Percentiles rank a stretch among this genome's conserved stretches.
Conservation (phyloP, 805 yeast species). For the Metschnikowia gelsemii region DNA sequence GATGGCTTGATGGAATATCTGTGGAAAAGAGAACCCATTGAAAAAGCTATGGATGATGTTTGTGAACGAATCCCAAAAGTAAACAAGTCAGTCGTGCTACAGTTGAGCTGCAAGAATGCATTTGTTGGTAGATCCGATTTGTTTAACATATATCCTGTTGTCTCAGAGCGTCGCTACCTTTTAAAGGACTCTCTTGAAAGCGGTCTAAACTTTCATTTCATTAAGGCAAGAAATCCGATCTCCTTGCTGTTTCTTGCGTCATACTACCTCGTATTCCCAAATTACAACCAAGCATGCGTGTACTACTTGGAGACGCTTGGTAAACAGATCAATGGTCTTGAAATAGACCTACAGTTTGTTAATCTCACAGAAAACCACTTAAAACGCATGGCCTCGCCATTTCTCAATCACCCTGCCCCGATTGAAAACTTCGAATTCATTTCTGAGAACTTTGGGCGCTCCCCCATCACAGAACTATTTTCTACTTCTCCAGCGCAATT, state of each 20-base stretch:
- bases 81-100: slow-evolving; percentile 32
- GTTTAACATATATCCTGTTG: slow-evolving; percentile 35
- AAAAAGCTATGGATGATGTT: slow-evolving; percentile 26
- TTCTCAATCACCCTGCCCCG: slow-evolving; percentile 14
- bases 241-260: slow-evolving; percentile 46
- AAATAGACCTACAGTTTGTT: slow-evolving; percentile 47
- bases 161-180: slow-evolving; percentile 30
- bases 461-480: slow-evolving; percentile 9
- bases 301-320: slow-evolving; percentile 51
- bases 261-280: slow-evolving; percentile 54
- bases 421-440: slow-evolving; percentile 5
- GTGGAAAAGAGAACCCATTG: slow-evolving; percentile 33
- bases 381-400: slow-evolving; percentile 32
- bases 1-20: slow-evolving; percentile 31
- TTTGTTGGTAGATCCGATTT: slow-evolving; percentile 42
- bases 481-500: slow-evolving; percentile 8
- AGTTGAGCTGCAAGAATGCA: slow-evolving; percentile 39
- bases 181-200: slow-evolving; percentile 22
- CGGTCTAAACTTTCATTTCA: slow-evolving; percentile 38
- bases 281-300: slow-evolving; percentile 47
- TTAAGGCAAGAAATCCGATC: slow-evolving; percentile 50
- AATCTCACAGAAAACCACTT: slow-evolving; percentile 26
- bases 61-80: slow-evolving; percentile 11
- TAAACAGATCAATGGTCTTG: slow-evolving; percentile 51
- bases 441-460: slow-evolving; percentile 8